Conservation (phyloP, 2,329 filamentous ascomycete species). For the Hymenoscyphus linearis region DNA sequence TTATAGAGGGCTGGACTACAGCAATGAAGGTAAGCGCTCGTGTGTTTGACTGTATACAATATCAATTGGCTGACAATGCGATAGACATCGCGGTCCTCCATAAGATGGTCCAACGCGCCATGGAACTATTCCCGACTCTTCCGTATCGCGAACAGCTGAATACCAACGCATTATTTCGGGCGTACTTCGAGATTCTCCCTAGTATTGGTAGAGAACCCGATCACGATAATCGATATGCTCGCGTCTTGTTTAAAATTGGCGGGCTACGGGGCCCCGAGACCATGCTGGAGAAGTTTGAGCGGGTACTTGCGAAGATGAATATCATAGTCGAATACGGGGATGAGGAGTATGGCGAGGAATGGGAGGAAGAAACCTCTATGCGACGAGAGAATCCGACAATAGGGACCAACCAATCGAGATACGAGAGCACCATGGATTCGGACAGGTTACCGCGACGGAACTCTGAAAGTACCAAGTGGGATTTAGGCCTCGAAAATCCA, state of each 20-base stretch:
- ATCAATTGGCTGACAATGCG: conserved; percentile 10
- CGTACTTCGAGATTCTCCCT: conserved; percentile 73
- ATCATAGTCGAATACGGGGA: conserved; percentile 62
- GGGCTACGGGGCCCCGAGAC: conserved; percentile 48
- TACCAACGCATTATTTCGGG: conserved; percentile 72
- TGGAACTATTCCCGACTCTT: conserved; percentile 53
- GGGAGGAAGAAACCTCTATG: conserved; percentile 10
- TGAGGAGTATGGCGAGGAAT: conserved; percentile 22
- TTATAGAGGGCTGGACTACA: conserved; percentile 42
- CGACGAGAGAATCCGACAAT: conserved; percentile 5
- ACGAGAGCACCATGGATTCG: conserved; percentile 11
- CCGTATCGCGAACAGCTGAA: conserved; percentile 60
- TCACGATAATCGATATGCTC: conserved; percentile 68
- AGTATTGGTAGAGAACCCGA: conserved; percentile 65
- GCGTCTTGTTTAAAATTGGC: conserved; percentile 74
- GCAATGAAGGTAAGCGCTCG: conserved; percentile 50
- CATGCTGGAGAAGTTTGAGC: conserved; percentile 67
- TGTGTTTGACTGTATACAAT: not conserved
- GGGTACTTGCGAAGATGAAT: conserved; percentile 61
- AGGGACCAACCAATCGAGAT: conserved; percentile 13
- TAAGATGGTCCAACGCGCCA: conserved; percentile 67
- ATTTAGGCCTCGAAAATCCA: conserved; percentile 16
- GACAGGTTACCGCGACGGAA: conserved; percentile 20
- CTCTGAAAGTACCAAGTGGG: conserved; percentile 31
- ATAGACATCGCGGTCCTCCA: conserved; percentile 75